Evolutionary conservation across 2,329 filamentous ascomycete genomes (phyloP).

Genomic region (Arthroderma uncinatum): DNA sequence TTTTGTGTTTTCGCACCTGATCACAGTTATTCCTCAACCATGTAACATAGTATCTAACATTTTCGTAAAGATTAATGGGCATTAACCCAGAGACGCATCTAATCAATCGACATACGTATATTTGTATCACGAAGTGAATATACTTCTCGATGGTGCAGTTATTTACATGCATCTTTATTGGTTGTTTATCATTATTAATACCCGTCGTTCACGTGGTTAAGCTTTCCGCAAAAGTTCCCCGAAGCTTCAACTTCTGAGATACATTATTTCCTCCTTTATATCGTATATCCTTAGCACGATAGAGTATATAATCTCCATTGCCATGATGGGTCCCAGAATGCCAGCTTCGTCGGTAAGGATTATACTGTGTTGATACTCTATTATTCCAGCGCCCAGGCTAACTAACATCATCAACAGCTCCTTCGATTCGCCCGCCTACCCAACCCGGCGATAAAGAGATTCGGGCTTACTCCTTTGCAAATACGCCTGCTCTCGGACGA

Average conservation of each 20-base stretch:
- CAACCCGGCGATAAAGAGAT: background rate
- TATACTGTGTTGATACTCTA: background rate
- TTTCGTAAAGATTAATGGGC: too few species aligned
- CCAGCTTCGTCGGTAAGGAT: constrained; percentile 1
- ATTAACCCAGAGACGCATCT: too few species aligned
- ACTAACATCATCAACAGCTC: constrained; percentile 2
- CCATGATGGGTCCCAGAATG: background rate
- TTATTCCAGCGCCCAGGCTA: background rate
- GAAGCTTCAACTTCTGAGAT: background rate
- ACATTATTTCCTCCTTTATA: background rate
- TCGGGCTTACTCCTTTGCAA: constrained; percentile 8
- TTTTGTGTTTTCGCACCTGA: background rate
- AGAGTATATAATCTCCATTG: background rate
- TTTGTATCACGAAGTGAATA: too few species aligned
- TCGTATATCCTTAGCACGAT: background rate
- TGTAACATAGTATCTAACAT: too few species aligned
- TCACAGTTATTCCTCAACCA: too few species aligned
- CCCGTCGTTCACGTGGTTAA: background rate
- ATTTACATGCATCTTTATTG: background rate
- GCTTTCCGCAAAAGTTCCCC: background rate
- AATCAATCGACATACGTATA: too few species aligned
- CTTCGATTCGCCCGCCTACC: constrained; percentile 5
- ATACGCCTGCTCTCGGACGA: constrained; percentile 58
- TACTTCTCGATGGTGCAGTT: too few species aligned
- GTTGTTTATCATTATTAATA: background rate